Evolutionary conservation across 2,329 filamentous ascomycete species (phyloP).

Genomic region (Coleophoma eucalyptorum): DNA sequence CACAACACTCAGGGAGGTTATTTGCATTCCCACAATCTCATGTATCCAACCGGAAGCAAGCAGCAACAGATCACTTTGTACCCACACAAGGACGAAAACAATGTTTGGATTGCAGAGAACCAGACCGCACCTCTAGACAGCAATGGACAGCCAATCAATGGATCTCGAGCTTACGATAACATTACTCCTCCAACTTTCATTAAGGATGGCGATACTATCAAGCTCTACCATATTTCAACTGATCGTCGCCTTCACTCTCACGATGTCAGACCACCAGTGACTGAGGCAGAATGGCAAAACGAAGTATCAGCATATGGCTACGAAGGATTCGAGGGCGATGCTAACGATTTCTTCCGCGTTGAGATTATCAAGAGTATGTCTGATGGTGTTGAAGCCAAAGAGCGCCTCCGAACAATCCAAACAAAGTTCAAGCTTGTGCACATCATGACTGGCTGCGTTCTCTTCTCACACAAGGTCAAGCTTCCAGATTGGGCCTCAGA

Average conservation of each 20-base stretch:
- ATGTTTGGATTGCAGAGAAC: constrained; percentile 91
- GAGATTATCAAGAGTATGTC: constrained; percentile 94
- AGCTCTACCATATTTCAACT: constrained; percentile 79
- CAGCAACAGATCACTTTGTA: constrained; percentile 98
- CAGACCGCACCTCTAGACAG: constrained; percentile 83
- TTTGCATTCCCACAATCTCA: constrained; percentile 91
- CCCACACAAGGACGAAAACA: constrained; percentile 99
- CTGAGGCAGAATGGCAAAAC: constrained; percentile 90
- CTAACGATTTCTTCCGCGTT: constrained; percentile 91
- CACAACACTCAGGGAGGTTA: constrained; percentile 98
- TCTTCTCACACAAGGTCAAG: constrained; percentile 99
- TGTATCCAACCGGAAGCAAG: constrained; percentile 97
- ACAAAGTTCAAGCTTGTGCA: constrained; percentile 95
- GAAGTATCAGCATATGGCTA: constrained; percentile 97
- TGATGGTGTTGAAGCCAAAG: constrained; percentile 72
- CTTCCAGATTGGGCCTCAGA: constrained; percentile 97
- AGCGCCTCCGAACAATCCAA: constrained; percentile 86
- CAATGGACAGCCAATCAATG: constrained; percentile 73
- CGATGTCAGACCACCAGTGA: constrained; percentile 82
- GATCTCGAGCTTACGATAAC: constrained; percentile 80
- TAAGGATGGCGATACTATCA: constrained; percentile 75
- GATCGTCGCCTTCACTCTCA: constrained; percentile 93
- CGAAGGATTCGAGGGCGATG: constrained; percentile 93
- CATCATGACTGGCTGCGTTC: constrained; percentile 90
- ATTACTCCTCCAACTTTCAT: constrained; percentile 63